Evolutionary conservation across 1,284 basidiomycete species (phyloP).

Genomic region (Apiotrichum domesticum): DNA sequence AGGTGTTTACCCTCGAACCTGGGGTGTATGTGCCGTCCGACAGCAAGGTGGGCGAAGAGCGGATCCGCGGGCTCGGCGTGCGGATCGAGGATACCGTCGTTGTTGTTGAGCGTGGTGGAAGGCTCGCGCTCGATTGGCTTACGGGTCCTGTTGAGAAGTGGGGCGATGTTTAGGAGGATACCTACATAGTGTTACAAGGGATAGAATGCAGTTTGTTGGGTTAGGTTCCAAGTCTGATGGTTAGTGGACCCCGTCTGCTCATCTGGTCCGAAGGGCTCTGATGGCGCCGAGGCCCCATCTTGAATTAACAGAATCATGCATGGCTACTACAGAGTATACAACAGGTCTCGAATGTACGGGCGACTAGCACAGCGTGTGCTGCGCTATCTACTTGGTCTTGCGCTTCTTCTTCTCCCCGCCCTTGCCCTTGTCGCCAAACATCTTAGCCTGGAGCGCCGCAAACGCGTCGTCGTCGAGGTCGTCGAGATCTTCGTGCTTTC

Average conservation of each 20-base stretch:
- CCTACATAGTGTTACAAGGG: too few species aligned
- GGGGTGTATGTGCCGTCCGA: slow-evolving; percentile 62
- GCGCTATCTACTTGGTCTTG: background rate
- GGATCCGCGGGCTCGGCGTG: slow-evolving; percentile 64
- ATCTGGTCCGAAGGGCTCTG: too few species aligned
- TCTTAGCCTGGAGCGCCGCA: slow-evolving; percentile 38
- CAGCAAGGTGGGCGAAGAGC: slow-evolving; percentile 10
- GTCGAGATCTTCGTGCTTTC: slow-evolving; percentile 9
- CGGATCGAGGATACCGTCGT: slow-evolving; percentile 78
- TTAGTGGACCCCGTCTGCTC: too few species aligned
- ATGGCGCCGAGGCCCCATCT: too few species aligned
- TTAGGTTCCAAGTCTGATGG: too few species aligned
- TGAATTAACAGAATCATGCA: too few species aligned
- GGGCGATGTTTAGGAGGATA: slow-evolving; percentile 27
- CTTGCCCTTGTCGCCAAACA: slow-evolving; percentile 24
- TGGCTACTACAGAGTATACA: too few species aligned
- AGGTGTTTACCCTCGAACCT: slow-evolving; percentile 76
- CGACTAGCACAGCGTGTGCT: too few species aligned
- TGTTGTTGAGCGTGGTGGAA: slow-evolving; percentile 51
- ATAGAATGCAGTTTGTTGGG: too few species aligned
- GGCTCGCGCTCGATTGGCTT: slow-evolving; percentile 41
- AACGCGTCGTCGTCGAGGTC: slow-evolving; percentile 41
- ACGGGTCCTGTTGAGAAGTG: slow-evolving; percentile 35
- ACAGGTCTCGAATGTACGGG: too few species aligned
- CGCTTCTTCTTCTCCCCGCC: background rate